Evolutionary conservation across 1,284 basidiomycete species (phyloP).

Genomic region (Pulchroboletus neoregius): DNA sequence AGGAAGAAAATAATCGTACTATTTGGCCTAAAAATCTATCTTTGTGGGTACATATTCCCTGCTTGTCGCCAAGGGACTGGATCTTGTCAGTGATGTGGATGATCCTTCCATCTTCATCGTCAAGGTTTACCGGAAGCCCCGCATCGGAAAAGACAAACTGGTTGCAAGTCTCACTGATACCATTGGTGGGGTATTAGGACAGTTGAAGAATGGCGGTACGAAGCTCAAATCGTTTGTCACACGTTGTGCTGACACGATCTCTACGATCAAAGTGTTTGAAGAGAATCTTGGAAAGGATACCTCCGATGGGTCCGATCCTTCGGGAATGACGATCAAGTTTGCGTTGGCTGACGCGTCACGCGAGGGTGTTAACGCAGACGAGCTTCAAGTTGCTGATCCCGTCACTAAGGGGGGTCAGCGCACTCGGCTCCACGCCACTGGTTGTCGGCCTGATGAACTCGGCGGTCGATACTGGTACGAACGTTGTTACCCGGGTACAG

Average conservation of each 20-base stretch:
- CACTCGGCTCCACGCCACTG: not conserved
- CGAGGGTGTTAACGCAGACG: not conserved
- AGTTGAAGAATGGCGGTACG: conserved; percentile 1
- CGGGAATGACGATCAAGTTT: not conserved
- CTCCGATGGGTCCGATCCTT: not conserved
- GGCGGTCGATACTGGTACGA: not conserved
- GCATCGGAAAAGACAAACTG: not conserved
- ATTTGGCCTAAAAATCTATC: not conserved
- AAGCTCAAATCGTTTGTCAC: not conserved
- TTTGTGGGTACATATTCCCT: not conserved
- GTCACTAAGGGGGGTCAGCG: not conserved
- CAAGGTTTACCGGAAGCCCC: not conserved
- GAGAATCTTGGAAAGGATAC: not conserved
- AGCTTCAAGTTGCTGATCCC: not conserved
- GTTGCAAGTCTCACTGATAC: conserved; percentile 1
- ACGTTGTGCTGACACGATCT: not conserved
- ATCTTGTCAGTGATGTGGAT: not conserved
- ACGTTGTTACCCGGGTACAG: not conserved
- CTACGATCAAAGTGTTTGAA: conserved; percentile 1
- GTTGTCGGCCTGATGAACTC: not conserved
- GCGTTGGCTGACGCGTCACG: not conserved
- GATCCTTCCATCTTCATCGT: not conserved
- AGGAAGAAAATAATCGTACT: not conserved
- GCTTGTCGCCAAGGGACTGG: not conserved
- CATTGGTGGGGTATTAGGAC: not conserved